Percentiles rank a stretch among this genome's conserved stretches.
phyloP scores from a whole-genome alignment of 495 filamentous ascomycete genomes.

The Tuber calosporum region DNA sequence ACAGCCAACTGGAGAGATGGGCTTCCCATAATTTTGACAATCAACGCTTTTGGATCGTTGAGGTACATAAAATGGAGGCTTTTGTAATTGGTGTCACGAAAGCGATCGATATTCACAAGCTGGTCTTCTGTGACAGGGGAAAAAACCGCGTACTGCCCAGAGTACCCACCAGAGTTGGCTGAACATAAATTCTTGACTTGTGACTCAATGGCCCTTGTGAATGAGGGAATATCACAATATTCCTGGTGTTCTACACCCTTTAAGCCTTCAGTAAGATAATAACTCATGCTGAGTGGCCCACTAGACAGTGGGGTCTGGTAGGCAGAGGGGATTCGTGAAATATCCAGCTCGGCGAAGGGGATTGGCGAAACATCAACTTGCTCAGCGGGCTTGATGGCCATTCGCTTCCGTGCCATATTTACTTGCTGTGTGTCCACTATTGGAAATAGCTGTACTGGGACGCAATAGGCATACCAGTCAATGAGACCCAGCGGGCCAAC shows the following conservation, averaged over 20 bases:
- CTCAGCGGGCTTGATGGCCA: too few species aligned
- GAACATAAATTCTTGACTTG: neutral
- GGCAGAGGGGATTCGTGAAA: neutral
- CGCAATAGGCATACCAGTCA: too few species aligned
- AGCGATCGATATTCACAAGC: too few species aligned
- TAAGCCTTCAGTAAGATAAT: neutral
- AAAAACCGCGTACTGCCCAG: neutral
- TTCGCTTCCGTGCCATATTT: too few species aligned
- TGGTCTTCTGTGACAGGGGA: neutral
- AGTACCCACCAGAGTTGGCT: too few species aligned
- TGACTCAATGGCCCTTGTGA: neutral
- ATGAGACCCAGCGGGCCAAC: too few species aligned
- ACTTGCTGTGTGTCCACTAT: too few species aligned
- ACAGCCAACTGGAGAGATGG: neutral
- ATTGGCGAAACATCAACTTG: too few species aligned
- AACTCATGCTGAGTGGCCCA: neutral
- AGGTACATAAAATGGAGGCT: neutral
- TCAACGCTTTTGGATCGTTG: neutral
- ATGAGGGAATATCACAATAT: neutral
- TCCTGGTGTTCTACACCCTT: neutral
- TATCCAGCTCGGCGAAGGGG: too few species aligned
- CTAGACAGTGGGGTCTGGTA: neutral
- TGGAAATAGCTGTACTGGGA: too few species aligned
- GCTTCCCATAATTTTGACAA: slow-evolving; percentile 14
- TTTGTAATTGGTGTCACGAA: neutral